These are phyloP conservation scores for Rhodocollybia butyracea DNA, from an alignment of 768 basidiomycete species.

Conservation along the genomic window DNA sequence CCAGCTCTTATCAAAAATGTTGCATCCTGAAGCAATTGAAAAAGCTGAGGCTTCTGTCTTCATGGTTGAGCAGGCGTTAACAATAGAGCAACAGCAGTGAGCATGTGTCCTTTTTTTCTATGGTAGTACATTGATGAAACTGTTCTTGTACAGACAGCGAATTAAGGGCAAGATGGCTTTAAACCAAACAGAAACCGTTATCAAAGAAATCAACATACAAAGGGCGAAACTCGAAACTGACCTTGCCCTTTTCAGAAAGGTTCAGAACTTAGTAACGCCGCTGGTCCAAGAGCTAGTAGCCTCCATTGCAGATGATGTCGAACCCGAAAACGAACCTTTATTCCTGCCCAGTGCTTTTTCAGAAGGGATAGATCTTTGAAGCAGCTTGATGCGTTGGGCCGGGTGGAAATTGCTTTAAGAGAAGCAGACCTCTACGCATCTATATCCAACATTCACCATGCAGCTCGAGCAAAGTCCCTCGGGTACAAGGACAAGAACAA, in stretches of 20 bases:
- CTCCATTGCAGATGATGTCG: background rate
- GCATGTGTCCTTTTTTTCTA: background rate
- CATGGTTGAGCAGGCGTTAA: background rate
- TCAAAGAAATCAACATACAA: background rate
- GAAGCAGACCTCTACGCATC: background rate
- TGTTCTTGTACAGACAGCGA: background rate
- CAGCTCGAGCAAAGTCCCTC: background rate
- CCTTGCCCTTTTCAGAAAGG: background rate
- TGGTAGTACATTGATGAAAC: background rate
- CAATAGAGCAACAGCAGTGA: background rate
- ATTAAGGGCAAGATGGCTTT: background rate
- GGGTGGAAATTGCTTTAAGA: too few relatives aligned
- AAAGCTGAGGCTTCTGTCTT: background rate
- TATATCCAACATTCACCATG: background rate
- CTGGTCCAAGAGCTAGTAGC: background rate
- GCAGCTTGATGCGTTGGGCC: background rate
- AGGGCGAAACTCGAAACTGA: background rate
- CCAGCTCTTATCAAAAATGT: background rate
- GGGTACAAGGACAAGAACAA: background rate
- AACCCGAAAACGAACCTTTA: background rate
- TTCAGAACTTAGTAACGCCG: background rate
- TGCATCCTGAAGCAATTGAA: background rate
- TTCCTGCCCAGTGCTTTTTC: background rate
- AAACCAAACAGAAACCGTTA: background rate
- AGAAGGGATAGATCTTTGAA: background rate